A percentile compares a stretch with the other conserved stretches of the same genome.
These are phyloP conservation scores for Phoma sp. DNA, from an alignment of 2,329 filamentous ascomycete species.

Conservation along the genomic window DNA sequence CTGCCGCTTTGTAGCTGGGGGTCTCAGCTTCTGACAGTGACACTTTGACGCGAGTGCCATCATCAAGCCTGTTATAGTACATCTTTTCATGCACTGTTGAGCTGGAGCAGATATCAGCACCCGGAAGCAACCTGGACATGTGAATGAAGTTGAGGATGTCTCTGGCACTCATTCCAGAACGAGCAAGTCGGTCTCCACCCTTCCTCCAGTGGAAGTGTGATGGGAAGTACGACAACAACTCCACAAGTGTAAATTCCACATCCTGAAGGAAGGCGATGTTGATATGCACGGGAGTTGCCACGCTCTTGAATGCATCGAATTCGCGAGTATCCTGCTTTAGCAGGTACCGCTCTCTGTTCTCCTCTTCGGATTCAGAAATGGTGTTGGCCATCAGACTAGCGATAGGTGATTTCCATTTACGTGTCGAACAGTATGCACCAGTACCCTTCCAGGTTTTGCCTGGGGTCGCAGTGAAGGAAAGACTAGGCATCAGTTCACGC, in stretches of 20 bases:
- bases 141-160: conserved; percentile 19
- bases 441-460: conserved; percentile 10
- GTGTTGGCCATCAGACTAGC: conserved; percentile 17
- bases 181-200: conserved; percentile 11
- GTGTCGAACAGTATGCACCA: neutral
- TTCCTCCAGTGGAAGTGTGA: conserved; percentile 25
- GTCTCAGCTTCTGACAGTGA: neutral
- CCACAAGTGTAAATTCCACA: conserved; percentile 22
- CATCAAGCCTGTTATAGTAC: neutral
- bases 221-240: conserved; percentile 24
- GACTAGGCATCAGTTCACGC: neutral
- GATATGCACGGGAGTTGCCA: conserved; percentile 17
- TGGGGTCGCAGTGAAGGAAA: conserved; percentile 2
- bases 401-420: conserved; percentile 19
- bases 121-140: conserved; percentile 17
- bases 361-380: neutral
- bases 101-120: neutral
- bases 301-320: conserved; percentile 25
- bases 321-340: neutral
- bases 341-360: neutral
- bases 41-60: neutral
- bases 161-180: neutral
- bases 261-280: conserved; percentile 22
- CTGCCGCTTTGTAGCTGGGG: conserved; percentile 19
- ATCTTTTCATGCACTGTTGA: neutral